A percentile compares a stretch with the other conserved stretches of the same genome.
phyloP scores from a whole-genome alignment of 2,329 filamentous ascomycete species.

The Sclerotiophoma versabilis region DNA sequence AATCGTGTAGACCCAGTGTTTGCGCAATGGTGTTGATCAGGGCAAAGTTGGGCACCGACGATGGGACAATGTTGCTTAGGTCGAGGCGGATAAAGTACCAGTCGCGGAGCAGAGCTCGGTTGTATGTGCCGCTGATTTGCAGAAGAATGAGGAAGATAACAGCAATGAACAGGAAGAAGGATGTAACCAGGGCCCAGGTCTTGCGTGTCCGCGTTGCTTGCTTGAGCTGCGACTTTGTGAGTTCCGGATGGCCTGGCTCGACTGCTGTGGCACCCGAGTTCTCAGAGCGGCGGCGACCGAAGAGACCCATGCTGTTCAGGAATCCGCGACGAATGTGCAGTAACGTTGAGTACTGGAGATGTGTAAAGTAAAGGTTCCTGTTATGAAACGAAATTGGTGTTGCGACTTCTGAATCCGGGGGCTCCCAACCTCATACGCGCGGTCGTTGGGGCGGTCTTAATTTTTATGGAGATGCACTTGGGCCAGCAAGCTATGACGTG shows the following conservation, averaged over 20 bases:
- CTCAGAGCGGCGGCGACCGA: slow-evolving; percentile 32
- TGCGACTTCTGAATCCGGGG: slow-evolving; percentile 11
- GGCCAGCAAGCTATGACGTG: slow-evolving; percentile 16
- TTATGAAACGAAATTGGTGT: slow-evolving; percentile 3
- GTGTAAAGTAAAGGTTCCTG: slow-evolving; percentile 9
- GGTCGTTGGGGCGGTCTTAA: slow-evolving; percentile 16
- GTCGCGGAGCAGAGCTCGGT: slow-evolving; percentile 66
- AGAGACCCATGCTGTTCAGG: slow-evolving; percentile 24
- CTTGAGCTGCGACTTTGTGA: slow-evolving; percentile 48
- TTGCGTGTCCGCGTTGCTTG: slow-evolving; percentile 58
- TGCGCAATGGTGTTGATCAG: slow-evolving; percentile 89
- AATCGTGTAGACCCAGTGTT: slow-evolving; percentile 87
- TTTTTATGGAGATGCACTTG: slow-evolving; percentile 20
- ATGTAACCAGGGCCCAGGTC: slow-evolving; percentile 69
- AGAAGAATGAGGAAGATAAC: slow-evolving; percentile 83
- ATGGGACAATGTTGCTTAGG: slow-evolving; percentile 80
- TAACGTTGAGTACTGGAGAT: background rate
- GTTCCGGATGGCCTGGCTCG: slow-evolving; percentile 28
- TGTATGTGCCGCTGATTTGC: slow-evolving; percentile 76
- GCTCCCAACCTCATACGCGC: slow-evolving; percentile 18
- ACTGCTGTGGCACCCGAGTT: slow-evolving; percentile 27
- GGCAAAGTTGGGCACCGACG: slow-evolving; percentile 72
- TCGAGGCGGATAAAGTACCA: slow-evolving; percentile 88
- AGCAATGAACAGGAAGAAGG: slow-evolving; percentile 74
- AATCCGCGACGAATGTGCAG: background rate